Evolutionary conservation across 371 early-diverging fungal species (phyloP).

Genomic region (Syncephalastrum sp.): DNA sequence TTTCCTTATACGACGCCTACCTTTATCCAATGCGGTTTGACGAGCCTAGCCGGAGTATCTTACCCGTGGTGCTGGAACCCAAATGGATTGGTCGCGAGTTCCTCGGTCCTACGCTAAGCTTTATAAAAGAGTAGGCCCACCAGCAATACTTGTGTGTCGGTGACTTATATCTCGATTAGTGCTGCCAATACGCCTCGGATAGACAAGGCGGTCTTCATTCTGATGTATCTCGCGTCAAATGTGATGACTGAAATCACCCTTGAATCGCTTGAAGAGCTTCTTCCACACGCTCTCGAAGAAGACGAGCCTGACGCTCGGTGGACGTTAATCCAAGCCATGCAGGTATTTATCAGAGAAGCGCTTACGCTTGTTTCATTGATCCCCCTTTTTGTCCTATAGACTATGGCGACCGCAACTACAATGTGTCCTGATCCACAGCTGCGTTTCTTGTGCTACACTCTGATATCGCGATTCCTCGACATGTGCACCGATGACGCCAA

Average conservation of each 20-base stretch:
- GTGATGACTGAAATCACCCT: neutral
- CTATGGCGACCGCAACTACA: conserved; percentile 5
- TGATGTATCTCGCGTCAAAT: conserved; percentile 9
- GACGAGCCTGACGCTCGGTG: neutral
- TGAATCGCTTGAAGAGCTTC: neutral
- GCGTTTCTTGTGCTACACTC: conserved; percentile 20
- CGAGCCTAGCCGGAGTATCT: neutral
- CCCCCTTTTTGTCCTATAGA: neutral
- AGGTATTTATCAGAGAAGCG: neutral
- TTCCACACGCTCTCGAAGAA: neutral
- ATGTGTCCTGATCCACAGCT: conserved; percentile 12
- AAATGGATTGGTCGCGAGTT: conserved; percentile 16
- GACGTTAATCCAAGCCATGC: conserved; percentile 6
- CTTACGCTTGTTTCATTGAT: neutral
- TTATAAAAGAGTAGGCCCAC: conserved; percentile 10
- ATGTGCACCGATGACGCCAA: conserved; percentile 22
- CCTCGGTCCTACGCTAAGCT: conserved; percentile 6
- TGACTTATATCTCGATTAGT: neutral
- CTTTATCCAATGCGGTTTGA: neutral
- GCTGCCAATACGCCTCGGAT: conserved; percentile 5
- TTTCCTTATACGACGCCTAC: conserved; percentile 15
- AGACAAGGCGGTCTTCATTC: conserved; percentile 14
- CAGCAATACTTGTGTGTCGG: neutral
- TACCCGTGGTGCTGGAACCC: conserved; percentile 7
- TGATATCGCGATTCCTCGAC: conserved; percentile 20